phyloP scores from a whole-genome alignment of 148 eudicot genomes.

The Euryodendron excelsum region DNA sequence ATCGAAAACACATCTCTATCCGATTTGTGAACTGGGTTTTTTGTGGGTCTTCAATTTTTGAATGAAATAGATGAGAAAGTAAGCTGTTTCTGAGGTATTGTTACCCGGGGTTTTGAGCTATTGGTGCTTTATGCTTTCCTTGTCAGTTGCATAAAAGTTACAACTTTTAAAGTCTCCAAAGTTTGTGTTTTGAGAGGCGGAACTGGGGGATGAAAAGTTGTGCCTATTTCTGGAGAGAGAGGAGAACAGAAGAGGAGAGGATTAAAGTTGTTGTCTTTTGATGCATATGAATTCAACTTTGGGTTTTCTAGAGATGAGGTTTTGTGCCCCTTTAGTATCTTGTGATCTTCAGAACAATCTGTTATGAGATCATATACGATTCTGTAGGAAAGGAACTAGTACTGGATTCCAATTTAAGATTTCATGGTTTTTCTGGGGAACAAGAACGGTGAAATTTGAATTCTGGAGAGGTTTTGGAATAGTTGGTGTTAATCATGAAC shows the following conservation, averaged over 20 bases:
- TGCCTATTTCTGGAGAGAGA: background rate
- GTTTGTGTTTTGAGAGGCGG: too few species aligned
- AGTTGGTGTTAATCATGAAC: background rate
- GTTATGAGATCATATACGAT: background rate
- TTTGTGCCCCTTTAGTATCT: background rate
- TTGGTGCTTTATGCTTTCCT: conserved; percentile 10
- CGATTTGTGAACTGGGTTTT: conserved; percentile 14
- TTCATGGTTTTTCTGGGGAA: background rate
- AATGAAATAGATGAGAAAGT: background rate
- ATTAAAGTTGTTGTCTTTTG: background rate
- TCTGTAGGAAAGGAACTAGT: conserved; percentile 5
- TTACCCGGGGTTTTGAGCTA: background rate
- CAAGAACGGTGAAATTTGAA: background rate
- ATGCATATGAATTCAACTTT: background rate
- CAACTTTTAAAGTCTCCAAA: background rate
- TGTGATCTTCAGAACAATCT: background rate
- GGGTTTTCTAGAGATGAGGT: conserved; percentile 5
- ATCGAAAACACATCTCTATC: background rate
- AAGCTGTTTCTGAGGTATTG: conserved; percentile 12
- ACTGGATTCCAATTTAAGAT: background rate
- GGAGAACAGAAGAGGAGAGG: background rate
- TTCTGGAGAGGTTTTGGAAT: background rate
- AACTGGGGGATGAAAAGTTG: background rate
- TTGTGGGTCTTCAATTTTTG: conserved; percentile 7
- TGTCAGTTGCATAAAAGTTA: background rate